Evolutionary conservation across 2,329 filamentous ascomycete species (phyloP), one percentile per base, ranked within the genome.

Genomic region (Amphichorda felina): DNA sequence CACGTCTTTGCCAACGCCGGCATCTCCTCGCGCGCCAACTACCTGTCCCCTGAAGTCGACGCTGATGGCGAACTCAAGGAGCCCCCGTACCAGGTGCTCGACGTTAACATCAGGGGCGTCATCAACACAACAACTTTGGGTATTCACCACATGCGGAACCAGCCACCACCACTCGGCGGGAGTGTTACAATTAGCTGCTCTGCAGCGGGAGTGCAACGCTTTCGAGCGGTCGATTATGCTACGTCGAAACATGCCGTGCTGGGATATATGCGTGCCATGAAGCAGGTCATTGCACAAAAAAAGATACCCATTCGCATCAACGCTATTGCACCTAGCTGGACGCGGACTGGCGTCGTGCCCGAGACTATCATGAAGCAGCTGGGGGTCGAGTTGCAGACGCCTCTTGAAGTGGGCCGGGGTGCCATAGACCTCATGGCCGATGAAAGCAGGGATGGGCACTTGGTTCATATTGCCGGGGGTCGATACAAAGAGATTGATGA

Each of bases 1-100:
- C 73, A 82, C 50, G 83, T 84, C 6, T 86, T 87, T 47, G 75
- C 81, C 36, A 78, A 78, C 43, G 74, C 74, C 1, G 74, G 74
- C 13, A 54, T 76, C 21, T 56, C 54, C 1, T 62, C 64, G 8
- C 56, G 56, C 4, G 56, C 57, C 3, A 50, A 68, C 43, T 72
- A 69, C 41, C 41, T 73, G 3, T 55, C 55, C 4, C 54, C 59
- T 3, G 59, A 61, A n/a, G 50, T 66, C 8, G 66, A 74, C 34
- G 61, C 57, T 15, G 59, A 60, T n/a, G 68, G 67, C 0, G 60
- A 71, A 24, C 55, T 64, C 5, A 49, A 59, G 25, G 61, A 70
- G 37, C 70, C 70, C 3, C 52, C 48, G 13, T 44, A 55, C 4
- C 42, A 49, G 0, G 52, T 58, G 0, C 37, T 72, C n/a, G 63